Evolutionary conservation across 208 protist species (phyloP).

Genomic region (Acanthamoeba royreba): DNA sequence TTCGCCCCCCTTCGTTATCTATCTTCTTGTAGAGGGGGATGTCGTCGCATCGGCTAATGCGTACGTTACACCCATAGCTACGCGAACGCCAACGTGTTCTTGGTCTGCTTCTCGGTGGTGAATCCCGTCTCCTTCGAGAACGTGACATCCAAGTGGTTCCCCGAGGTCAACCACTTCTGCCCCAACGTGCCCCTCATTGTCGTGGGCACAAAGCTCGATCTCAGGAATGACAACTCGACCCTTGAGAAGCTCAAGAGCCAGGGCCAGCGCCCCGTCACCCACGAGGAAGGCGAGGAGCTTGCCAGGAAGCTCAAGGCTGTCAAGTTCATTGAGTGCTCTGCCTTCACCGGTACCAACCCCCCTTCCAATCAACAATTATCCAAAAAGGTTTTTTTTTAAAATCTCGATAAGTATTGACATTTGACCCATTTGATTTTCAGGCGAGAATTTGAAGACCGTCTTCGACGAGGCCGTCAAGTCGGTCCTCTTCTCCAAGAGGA

Average conservation of each 20-base stretch:
- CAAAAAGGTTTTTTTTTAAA: constrained; percentile 44
- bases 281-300: constrained; percentile 73
- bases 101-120: constrained; percentile 85
- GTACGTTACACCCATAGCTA: too few species aligned
- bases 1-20: too few species aligned
- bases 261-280: constrained; percentile 70
- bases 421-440: neutral
- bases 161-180: constrained; percentile 64
- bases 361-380: too few species aligned
- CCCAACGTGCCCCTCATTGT: constrained; percentile 68
- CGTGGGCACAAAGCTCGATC: constrained; percentile 75
- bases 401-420: neutral
- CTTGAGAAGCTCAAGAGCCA: constrained; percentile 65
- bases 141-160: constrained; percentile 66
- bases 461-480: constrained; percentile 82
- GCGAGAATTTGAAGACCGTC: constrained; percentile 78
- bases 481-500: constrained; percentile 55
- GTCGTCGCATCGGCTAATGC: too few species aligned
- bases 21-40: too few species aligned
- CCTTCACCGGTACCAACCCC: constrained; percentile 82
- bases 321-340: constrained; percentile 90
- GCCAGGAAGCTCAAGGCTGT: constrained; percentile 80
- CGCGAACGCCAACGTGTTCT: constrained; percentile 80
- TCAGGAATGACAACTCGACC: constrained; percentile 67
- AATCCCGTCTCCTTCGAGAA: constrained; percentile 77